Evolutionary conservation across 1,284 basidiomycete genomes (phyloP).

Genomic region (Termitomyces sp.): DNA sequence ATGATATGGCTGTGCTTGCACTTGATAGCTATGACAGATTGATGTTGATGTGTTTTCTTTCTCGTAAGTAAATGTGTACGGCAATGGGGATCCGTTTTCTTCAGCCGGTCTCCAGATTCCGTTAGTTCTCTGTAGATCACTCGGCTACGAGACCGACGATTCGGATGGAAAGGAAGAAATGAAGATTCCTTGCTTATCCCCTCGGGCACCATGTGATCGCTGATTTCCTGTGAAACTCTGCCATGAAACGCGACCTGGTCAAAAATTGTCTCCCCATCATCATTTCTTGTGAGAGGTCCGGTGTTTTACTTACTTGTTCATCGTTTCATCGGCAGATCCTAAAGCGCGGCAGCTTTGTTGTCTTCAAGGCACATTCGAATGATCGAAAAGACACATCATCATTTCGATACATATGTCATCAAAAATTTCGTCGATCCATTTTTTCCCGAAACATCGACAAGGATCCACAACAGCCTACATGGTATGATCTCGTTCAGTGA

Average conservation of each 20-base stretch:
- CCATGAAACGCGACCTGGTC: background rate
- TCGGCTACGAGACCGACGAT: no score
- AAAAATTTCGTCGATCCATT: background rate
- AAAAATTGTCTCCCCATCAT: no score
- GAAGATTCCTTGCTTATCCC: background rate
- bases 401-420: background rate
- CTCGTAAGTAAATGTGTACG: background rate
- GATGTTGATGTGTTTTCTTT: conserved; percentile 7
- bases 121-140: background rate
- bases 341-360: background rate
- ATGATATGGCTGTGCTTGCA: conserved; percentile 14
- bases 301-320: background rate
- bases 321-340: background rate
- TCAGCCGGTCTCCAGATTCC: background rate
- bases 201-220: background rate
- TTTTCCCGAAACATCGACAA: no score
- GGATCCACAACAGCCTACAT: background rate
- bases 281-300: background rate
- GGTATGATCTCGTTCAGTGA: no score
- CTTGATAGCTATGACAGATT: conserved; percentile 15
- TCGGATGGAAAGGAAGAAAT: background rate
- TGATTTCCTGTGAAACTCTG: background rate
- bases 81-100: background rate
- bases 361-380: background rate
- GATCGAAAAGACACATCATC: background rate